These are phyloP conservation scores for Zalaria sp. DNA, from an alignment of 2,329 filamentous ascomycete genomes.

Conservation along the genomic window DNA sequence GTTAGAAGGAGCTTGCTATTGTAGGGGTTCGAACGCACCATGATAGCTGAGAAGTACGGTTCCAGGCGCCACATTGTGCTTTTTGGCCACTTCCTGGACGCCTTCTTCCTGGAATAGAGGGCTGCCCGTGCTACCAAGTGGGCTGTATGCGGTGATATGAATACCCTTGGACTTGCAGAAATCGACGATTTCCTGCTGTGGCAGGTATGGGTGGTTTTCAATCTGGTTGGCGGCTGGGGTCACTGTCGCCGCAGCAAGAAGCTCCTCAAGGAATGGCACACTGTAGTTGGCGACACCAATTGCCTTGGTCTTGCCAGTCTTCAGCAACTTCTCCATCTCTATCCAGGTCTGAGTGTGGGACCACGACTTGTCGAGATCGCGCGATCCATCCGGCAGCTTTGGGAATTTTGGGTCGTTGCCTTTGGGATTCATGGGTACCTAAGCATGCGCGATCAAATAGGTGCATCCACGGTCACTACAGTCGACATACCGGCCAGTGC, in stretches of 20 bases:
- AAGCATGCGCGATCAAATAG: constrained; percentile 3
- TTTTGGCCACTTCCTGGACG: constrained; percentile 34
- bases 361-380: constrained; percentile 56
- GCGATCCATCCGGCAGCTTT: constrained; percentile 55
- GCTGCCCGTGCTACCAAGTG: constrained; percentile 33
- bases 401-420: constrained; percentile 56
- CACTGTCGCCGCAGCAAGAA: constrained; percentile 46
- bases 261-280: constrained; percentile 31
- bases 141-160: constrained; percentile 55
- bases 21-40: constrained; percentile 32
- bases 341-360: constrained; percentile 67
- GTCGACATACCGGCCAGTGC: constrained; percentile 73
- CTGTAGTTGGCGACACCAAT: constrained; percentile 38
- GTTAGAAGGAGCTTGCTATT: constrained; percentile 1
- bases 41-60: constrained; percentile 60
- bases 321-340: constrained; percentile 51
- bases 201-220: constrained; percentile 58
- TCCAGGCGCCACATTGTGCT: constrained; percentile 32
- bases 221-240: constrained; percentile 58
- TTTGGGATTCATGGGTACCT: constrained; percentile 62
- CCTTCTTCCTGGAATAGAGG: constrained; percentile 33
- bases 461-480: constrained; percentile 64
- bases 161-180: constrained; percentile 55
- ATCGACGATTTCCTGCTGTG: constrained; percentile 58
- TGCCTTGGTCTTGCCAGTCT: constrained; percentile 33